Evolutionary conservation across 2,329 filamentous ascomycete genomes (phyloP).

Genomic region (Helminthosporium solani): DNA sequence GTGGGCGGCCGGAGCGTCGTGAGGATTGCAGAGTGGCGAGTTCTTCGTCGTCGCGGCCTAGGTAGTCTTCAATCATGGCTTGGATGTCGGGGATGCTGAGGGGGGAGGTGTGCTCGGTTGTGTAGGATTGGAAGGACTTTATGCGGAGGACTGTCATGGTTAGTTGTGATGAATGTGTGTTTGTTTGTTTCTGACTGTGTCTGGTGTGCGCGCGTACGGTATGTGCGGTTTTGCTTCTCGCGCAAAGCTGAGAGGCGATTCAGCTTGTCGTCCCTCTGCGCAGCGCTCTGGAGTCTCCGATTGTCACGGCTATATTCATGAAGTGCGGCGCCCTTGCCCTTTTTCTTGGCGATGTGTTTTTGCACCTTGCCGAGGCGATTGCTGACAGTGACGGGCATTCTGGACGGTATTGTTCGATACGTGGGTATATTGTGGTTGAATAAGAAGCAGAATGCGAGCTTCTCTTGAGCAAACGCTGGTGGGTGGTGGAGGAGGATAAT

Average conservation of each 20-base stretch:
- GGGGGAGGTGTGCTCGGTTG: slow-evolving; percentile 54
- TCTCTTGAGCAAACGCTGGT: too few species aligned
- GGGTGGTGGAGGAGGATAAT: too few species aligned
- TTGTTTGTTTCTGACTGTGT: too few species aligned
- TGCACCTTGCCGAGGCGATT: slow-evolving; percentile 77
- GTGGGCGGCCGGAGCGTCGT: slow-evolving; percentile 75
- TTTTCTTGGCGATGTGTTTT: slow-evolving; percentile 89
- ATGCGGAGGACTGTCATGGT: slow-evolving; percentile 61
- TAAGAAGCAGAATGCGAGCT: too few species aligned
- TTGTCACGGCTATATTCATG: slow-evolving; percentile 90
- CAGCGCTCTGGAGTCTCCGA: slow-evolving; percentile 74
- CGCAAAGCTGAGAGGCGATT: slow-evolving; percentile 68
- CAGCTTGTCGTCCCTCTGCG: slow-evolving; percentile 78
- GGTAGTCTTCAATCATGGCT: slow-evolving; percentile 46
- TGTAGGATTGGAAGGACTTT: slow-evolving; percentile 69
- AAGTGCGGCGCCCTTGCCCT: slow-evolving; percentile 69
- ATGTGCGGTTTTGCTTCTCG: slow-evolving; percentile 71
- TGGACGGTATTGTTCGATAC: background rate
- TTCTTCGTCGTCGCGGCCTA: slow-evolving; percentile 70
- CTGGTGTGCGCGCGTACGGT: too few species aligned
- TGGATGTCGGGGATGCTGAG: slow-evolving; percentile 58
- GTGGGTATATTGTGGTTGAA: slow-evolving; percentile 8
- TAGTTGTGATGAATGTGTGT: slow-evolving; percentile 16
- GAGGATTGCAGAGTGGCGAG: slow-evolving; percentile 64
- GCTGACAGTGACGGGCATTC: slow-evolving; percentile 38